Percentiles rank a stretch among this genome's conserved stretches.
Conservation (phyloP, 2,329 filamentous ascomycete species). For the Fusarium devonianum region DNA sequence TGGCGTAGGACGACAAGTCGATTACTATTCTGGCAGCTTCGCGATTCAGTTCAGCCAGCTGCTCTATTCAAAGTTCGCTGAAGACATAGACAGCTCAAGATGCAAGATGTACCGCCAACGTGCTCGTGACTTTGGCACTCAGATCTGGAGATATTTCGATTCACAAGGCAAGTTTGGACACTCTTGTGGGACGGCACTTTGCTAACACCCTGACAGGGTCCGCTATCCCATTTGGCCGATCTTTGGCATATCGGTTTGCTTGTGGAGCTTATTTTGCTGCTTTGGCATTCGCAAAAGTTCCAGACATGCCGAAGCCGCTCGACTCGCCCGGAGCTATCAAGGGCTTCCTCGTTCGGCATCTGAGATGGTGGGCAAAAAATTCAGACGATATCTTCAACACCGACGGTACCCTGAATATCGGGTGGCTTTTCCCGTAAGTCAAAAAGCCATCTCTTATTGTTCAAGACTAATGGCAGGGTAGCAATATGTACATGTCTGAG, state of each 20-base stretch:
- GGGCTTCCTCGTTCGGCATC: conserved; percentile 57
- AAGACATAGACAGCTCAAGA: conserved; percentile 50
- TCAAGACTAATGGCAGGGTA: background rate
- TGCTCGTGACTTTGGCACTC: conserved; percentile 51
- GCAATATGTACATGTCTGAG: conserved; percentile 62
- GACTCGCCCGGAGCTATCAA: conserved; percentile 52
- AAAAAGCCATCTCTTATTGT: fast-evolving
- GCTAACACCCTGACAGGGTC: conserved; percentile 47
- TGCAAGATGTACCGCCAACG: conserved; percentile 47
- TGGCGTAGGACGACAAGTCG: conserved; percentile 49
- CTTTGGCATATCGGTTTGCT: conserved; percentile 60
- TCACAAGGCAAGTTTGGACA: conserved; percentile 45
- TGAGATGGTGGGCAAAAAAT: conserved; percentile 57
- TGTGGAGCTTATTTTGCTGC: conserved; percentile 58
- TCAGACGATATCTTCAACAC: conserved; percentile 54
- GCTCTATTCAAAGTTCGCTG: conserved; percentile 53
- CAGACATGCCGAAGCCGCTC: conserved; percentile 47
- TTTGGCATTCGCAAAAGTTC: conserved; percentile 51
- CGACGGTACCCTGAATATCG: conserved; percentile 60
- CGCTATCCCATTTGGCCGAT: conserved; percentile 60
- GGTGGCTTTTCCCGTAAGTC: conserved; percentile 44
- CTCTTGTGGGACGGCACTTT: background rate
- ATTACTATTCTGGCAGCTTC: conserved; percentile 63
- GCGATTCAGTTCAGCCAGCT: conserved; percentile 61
- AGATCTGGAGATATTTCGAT: conserved; percentile 59